Base-by-base conservation (phyloP, 371 early-diverging fungal genomes). In the Apophysomyces ossiformis region DNA sequence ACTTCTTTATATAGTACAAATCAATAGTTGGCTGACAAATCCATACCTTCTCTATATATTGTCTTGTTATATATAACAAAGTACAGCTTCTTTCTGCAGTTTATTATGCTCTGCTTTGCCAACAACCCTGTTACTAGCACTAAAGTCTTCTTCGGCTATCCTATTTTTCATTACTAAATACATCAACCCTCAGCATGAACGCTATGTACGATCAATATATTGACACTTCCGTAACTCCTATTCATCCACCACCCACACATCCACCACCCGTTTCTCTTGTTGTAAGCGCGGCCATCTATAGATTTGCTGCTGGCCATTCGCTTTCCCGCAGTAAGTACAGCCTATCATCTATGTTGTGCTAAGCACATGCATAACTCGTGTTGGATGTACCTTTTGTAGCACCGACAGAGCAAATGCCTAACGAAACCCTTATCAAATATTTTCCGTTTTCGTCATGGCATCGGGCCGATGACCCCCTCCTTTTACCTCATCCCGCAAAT, bases 341-440 rank as follows among this genome's bases (percentile, higher is more conserved):
- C 21, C 6, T 21, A 50, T 21, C n/a, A n/a, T 21, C 11, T 50
- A 5, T 50, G 5, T 21, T 50, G 21, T 21, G 18, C 21, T 18
- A 50, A 50, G 21, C 54, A 50, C 54, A 50, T 50, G 54, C 54
- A 50, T 50, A 50, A 50, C 54, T 50, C 54, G 54, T 50, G 54
- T 5, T 50, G 8, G 46, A 26, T 26, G 13, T 11, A 41, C 54
- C 26, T 21, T 50, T 50, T 50, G 54, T 50, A 50, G 54, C 21
- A 50, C 54, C 54, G 54, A 50, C 54, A 9, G 54, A 50, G 21
- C 54, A 50, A 50, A 50, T 21, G 21, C 21, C 54, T 5, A 50
- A 50, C 54, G 54, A 50, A 50, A 26, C 21, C 21, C n/a, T 50
- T 50, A 26, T 50, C 54, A 50, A 50, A 50, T 50, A 50, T 50